phyloP scores from a whole-genome alignment of 768 basidiomycete genomes.

The Trametes sanguinea region DNA sequence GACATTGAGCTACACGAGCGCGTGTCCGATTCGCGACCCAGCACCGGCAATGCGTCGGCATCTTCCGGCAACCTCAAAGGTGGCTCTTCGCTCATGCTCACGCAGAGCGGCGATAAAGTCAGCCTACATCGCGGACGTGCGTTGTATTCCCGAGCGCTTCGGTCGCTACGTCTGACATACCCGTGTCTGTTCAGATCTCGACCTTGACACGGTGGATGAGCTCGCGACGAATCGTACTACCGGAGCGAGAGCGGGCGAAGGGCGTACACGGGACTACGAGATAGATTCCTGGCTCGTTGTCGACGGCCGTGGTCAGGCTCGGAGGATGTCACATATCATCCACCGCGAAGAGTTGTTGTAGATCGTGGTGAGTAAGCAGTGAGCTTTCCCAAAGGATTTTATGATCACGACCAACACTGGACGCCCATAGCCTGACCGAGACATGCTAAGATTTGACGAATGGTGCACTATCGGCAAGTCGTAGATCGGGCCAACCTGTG shows the following conservation, averaged over 20 bases:
- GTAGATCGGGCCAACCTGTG: too few relatives aligned
- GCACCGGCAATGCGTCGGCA: not conserved
- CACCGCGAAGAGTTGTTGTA: not conserved
- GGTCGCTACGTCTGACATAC: not conserved
- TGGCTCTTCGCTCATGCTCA: not conserved
- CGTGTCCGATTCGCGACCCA: not conserved
- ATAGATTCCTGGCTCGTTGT: slow-evolving; percentile 4
- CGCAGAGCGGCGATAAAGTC: not conserved
- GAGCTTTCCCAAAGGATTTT: too few relatives aligned
- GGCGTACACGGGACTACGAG: not conserved
- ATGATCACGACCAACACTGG: too few relatives aligned
- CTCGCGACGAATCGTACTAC: not conserved
- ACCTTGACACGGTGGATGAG: not conserved
- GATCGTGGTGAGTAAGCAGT: not conserved
- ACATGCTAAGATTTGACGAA: too few relatives aligned
- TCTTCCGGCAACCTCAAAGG: not conserved
- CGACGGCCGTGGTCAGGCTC: not conserved
- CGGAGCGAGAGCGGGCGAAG: not conserved
- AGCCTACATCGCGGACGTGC: not conserved
- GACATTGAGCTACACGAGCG: slow-evolving; percentile 7
- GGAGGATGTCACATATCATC: not conserved
- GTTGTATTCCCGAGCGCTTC: not conserved
- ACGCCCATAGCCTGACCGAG: too few relatives aligned
- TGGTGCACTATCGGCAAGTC: too few relatives aligned
- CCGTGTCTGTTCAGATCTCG: not conserved